Evolutionary conservation across 2,329 filamentous ascomycete species (phyloP).

Genomic region (Chrysosporium queenslandicum): DNA sequence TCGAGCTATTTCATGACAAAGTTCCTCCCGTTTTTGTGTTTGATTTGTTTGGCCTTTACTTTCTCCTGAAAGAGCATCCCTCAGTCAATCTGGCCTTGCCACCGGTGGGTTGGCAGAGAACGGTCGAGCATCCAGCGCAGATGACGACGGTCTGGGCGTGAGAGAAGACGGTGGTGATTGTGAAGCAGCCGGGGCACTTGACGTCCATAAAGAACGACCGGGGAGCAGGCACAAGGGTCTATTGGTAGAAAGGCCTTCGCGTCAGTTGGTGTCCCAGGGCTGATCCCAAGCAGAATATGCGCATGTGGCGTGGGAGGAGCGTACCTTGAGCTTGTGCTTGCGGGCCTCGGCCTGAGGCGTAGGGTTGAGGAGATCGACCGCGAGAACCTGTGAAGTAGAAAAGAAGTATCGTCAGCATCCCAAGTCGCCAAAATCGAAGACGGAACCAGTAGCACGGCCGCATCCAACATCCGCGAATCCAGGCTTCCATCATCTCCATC

Average conservation of each 20-base stretch:
- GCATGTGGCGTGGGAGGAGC: slow-evolving; percentile 20
- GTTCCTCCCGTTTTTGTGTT: slow-evolving; percentile 9
- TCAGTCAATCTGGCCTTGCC: slow-evolving; percentile 98
- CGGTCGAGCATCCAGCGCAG: slow-evolving; percentile 98
- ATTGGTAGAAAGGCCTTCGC: slow-evolving; percentile 12
- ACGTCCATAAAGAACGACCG: slow-evolving; percentile 99
- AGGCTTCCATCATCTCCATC: background rate
- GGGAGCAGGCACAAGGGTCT: slow-evolving; percentile 90
- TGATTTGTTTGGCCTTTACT: slow-evolving; percentile 52
- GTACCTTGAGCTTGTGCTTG: slow-evolving; percentile 99
- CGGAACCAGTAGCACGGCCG: background rate
- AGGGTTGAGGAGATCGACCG: slow-evolving; percentile 99
- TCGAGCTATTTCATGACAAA: slow-evolving; percentile 18
- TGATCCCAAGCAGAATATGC: background rate
- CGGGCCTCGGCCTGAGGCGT: slow-evolving; percentile 93
- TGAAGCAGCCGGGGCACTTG: slow-evolving; percentile 99
- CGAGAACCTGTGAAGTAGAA: slow-evolving; percentile 69
- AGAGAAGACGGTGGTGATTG: slow-evolving; percentile 99
- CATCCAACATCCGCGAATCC: background rate
- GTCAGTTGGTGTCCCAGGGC: slow-evolving; percentile 1
- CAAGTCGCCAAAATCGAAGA: background rate
- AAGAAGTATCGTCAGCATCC: slow-evolving; percentile 8
- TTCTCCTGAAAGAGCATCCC: slow-evolving; percentile 99
- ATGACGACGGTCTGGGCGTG: slow-evolving; percentile 99
- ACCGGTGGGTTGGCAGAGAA: slow-evolving; percentile 98